Evolutionary conservation across 1,139 yeast genomes (phyloP), one percentile per base, ranked within the genome.

Genomic region (Arxiozyma slooffiae): DNA sequence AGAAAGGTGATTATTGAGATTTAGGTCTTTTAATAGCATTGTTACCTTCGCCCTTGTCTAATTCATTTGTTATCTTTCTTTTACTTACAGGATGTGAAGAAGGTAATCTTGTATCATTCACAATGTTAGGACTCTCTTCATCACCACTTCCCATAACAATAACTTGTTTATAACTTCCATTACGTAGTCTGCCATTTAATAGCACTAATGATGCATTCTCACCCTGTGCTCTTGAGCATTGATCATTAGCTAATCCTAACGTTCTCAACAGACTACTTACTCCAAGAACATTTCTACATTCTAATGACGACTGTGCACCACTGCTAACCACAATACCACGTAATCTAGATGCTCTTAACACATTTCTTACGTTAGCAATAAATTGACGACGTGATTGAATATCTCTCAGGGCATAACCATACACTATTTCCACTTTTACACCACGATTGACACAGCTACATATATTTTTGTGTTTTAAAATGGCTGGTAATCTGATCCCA

Each of bases 381-480:
- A 84, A 79, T 50, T 79, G 79, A 51, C 79, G 73, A 50, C 90
- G 72, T 38, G 72, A 66, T 40, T 66, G 59, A 11, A 64, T 69
- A 44, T 75, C 76, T 5, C 75, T 68, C 7, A 77, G 68, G 37
- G 82, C 70, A 44, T 79, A 72, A 17, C 79, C 71, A 66, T 92
- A 92, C 50, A 81, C 76, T 16, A 92, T 76, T 65, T 92, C 98
- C 57, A 92, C 78, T 57, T 81, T 81, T 46, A 89, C 77, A 1
- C 98, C 98, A 18, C 66, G 53, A 20, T 83, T 84, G 18, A 86
- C 75, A 1, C 95, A 97, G 46, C 88, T 80, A 41, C 96, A 85
- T 9, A 89, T 76, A 0, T 88, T 81, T 61, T 89, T 87, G 69
- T 88, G 96, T 57, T 85, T 84, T 57, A 92, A 71, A 65, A 80